These are phyloP conservation scores for Apiospora malaysiana DNA, from an alignment of 2,329 filamentous ascomycete species.

Conservation along the genomic window DNA sequence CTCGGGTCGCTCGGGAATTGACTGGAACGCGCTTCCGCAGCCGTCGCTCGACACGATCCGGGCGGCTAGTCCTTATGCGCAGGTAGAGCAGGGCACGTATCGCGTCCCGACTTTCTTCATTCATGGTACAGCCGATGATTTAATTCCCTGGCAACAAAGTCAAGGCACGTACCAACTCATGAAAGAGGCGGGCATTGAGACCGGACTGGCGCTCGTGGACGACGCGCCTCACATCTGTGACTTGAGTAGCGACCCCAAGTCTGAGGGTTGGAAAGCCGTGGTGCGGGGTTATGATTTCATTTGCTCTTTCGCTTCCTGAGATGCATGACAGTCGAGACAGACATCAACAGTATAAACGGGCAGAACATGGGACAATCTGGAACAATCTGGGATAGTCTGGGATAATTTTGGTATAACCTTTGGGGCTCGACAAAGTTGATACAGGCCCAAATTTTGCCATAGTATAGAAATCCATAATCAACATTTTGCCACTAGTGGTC, in stretches of 20 bases:
- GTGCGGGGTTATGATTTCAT: conserved; percentile 24
- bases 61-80: conserved; percentile 34
- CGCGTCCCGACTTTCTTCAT: conserved; percentile 38
- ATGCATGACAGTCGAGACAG: too few species aligned
- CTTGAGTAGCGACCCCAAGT: conserved; percentile 22
- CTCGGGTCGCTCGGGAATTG: neutral
- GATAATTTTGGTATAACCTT: too few species aligned
- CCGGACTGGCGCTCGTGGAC: conserved; percentile 25
- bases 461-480: too few species aligned
- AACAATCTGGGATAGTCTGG: too few species aligned
- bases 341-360: too few species aligned
- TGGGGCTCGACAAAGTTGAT: too few species aligned
- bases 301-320: neutral
- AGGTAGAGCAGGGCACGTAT: conserved; percentile 34
- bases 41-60: conserved; percentile 26
- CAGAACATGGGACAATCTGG: too few species aligned
- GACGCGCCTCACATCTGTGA: conserved; percentile 28
- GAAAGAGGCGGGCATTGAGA: conserved; percentile 24
- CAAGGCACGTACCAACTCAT: conserved; percentile 30
- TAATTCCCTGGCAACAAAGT: conserved; percentile 36
- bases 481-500: too few species aligned
- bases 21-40: conserved; percentile 28
- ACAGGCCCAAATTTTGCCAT: too few species aligned
- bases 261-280: conserved; percentile 23
- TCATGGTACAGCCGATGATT: conserved; percentile 36